Evolutionary conservation across 208 protist species (phyloP), one percentile per base, ranked within the genome.

Genomic region (Leishmania major): DNA sequence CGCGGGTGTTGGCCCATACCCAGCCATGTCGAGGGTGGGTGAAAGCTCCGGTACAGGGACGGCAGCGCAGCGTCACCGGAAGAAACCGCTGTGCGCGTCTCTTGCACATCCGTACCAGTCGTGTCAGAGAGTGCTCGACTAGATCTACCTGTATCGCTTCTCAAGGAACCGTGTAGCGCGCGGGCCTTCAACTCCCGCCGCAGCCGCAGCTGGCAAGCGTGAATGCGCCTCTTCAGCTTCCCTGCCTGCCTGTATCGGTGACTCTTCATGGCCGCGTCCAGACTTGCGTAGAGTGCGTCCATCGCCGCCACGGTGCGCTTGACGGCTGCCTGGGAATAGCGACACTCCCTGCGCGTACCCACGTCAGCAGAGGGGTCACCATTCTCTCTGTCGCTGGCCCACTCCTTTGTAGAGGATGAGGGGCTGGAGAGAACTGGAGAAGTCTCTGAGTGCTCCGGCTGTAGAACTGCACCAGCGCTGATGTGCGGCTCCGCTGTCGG

Each of bases 1-100:
- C 62, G 84, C 8, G 86, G 86, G 78, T 91, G 90, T 35, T 57
- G 72, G 11, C 90, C 90, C 47, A 91, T 69, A 17, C 88, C 86
- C 53, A 93, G 78, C 75, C 78, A 83, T 31, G 81, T 83, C 8
- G 85, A 82, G 45, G 88, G 75, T 11, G 90, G 90, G 76, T 90
- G 85, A 81, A 90, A 90, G 78, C 85, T 91, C 8, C 43, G 75
- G 60, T 88, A 90, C 0, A 57, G 57, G 69, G 77, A 74, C 62
- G 40, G 75, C 73, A 37, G 35, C 73, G n/a, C 35, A 49, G 19
- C 47, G 40, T 62, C 59, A 31, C 28, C 19, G 59, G 59, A 25
- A 13, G n/a, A 53, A 15, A 22, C 49, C 53, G 11, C 64, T 78
- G n/a, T 15, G 45, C 17, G 79, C 73, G 15, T 35, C 40, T 55